phyloP scores from a whole-genome alignment of 2,329 filamentous ascomycete genomes.

The Ceratocystis cubensis region DNA sequence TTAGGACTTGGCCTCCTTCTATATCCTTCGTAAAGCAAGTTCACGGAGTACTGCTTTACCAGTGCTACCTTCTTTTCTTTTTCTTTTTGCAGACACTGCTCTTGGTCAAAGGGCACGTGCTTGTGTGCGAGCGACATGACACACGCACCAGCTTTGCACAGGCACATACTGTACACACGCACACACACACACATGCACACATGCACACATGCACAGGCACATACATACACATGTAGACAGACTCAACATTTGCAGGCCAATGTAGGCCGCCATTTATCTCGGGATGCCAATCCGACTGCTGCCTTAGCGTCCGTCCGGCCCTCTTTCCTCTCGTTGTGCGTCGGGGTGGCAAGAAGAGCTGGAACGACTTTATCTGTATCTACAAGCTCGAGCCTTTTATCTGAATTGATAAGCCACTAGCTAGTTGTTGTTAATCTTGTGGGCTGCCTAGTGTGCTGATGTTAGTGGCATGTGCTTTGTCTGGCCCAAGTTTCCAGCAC shows the following conservation, averaged over 20 bases:
- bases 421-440: no score
- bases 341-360: neutral
- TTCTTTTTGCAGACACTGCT: neutral
- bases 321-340: neutral
- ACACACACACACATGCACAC: no score
- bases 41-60: neutral
- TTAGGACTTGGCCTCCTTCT: neutral
- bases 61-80: neutral
- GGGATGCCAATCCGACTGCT: constrained; percentile 1
- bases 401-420: no score
- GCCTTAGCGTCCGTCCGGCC: neutral
- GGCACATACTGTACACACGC: neutral
- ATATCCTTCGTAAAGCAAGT: neutral
- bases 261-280: neutral
- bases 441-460: constrained; percentile 1
- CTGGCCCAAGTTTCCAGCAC: constrained; percentile 1
- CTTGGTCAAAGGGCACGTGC: constrained; percentile 3
- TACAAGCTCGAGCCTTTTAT: neutral
- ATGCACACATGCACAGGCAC: no score
- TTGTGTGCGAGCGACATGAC: neutral
- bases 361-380: neutral
- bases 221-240: no score
- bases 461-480: constrained; percentile 1
- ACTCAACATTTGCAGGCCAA: neutral
- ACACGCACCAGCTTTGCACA: constrained; percentile 2